Evolutionary conservation across 2,329 filamentous ascomycete species (phyloP).

Genomic region (Juglanconis juglandina): DNA sequence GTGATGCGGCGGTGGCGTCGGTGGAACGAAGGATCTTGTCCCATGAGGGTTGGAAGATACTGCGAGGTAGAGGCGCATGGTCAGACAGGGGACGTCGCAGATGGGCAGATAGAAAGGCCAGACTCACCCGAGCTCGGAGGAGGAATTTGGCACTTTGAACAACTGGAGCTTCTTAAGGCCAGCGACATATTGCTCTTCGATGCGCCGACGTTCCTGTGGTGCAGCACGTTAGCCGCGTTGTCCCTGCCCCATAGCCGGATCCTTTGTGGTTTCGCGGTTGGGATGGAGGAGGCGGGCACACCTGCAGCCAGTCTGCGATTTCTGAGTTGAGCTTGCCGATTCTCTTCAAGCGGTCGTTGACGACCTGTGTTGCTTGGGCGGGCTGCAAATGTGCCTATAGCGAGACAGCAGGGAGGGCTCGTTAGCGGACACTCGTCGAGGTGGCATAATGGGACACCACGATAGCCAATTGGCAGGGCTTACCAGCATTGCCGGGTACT

Average conservation of each 20-base stretch:
- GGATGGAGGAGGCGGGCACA: constrained; percentile 42
- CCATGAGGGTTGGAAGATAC: constrained; percentile 89
- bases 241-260: neutral
- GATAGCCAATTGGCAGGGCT: constrained; percentile 24
- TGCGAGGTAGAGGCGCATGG: constrained; percentile 35
- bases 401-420: constrained; percentile 3
- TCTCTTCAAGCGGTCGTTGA: constrained; percentile 83
- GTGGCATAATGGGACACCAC: neutral
- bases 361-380: constrained; percentile 71
- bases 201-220: constrained; percentile 78
- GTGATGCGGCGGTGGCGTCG: constrained; percentile 77
- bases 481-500: constrained; percentile 95
- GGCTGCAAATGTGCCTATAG: constrained; percentile 75
- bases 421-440: constrained; percentile 16
- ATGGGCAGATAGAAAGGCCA: constrained; percentile 9
- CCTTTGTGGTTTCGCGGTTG: constrained; percentile 3
- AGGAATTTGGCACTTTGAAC: constrained; percentile 69
- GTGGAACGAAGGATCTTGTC: constrained; percentile 77
- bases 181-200: constrained; percentile 86
- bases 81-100: constrained; percentile 2
- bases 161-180: constrained; percentile 77
- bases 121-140: constrained; percentile 81
- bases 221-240: constrained; percentile 19
- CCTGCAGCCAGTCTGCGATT: constrained; percentile 95
- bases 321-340: constrained; percentile 83